Base-by-base conservation (phyloP, 2,329 filamentous ascomycete species). In the Diplodia sapinea region DNA sequence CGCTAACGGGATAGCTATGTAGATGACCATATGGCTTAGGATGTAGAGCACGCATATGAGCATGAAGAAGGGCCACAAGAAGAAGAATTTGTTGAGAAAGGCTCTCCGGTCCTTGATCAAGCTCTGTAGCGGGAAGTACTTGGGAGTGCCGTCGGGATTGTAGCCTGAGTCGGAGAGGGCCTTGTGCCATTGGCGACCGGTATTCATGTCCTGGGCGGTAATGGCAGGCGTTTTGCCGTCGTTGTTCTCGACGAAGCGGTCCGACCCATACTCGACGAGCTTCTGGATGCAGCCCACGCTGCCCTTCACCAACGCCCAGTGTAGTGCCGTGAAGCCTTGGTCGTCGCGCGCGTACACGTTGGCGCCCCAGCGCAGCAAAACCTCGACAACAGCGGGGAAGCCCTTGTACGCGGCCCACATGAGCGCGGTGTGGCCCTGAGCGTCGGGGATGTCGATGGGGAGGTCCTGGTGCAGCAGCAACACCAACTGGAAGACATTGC, bases 341-440 rank as follows among this genome's bases (percentile, higher is more conserved):
- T 97, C 93, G 74, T 99, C 95, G 36, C 86, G 88, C 40, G 92
- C 90, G 79, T 96, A 93, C 9, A 97, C 93, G 76, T 93, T 95
- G 47, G 95, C 95, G 65, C 95, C 96, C 93, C 95, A 99, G 72
- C 93, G 89, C 68, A 99, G 82, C 71, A 97, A 94, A 52, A 98
- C 79, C 76, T 98, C 95, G 57, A 98, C 94, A 73, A 93, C 96
- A 56, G 91, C 89, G 0, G 94, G 92, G 77, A 90, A 97, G 43
- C 96, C 95, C 80, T 99, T 99, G 83, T 99, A 99, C 17, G 94
- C 94, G 20, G 95, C 93, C 95, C 95, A 99, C 95, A 99, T 99
- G 69, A 99, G 85, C 69, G 90, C 91, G 0, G 95, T 98, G 79
- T 99, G 96, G 6, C 94, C 93, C 76, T 93, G 94, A 62, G 88